phyloP scores from a whole-genome alignment of 495 filamentous ascomycete genomes.

The Penicillium simplicissimum region DNA sequence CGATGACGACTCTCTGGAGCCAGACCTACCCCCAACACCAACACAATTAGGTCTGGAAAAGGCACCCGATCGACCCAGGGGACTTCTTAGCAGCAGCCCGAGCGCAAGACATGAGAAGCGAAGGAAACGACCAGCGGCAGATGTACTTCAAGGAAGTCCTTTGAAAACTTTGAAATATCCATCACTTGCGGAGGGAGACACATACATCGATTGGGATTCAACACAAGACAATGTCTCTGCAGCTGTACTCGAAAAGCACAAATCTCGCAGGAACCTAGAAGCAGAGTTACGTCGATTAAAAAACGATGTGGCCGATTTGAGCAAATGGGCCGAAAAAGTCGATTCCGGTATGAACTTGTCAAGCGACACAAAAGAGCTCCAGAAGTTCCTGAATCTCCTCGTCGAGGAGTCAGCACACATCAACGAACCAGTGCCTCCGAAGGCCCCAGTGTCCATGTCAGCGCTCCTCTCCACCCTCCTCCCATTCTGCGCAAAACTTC shows the following conservation, averaged over 20 bases:
- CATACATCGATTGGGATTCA: conserved; percentile 6
- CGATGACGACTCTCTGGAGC: conserved; percentile 52
- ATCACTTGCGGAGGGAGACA: conserved; percentile 16
- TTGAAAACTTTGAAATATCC: conserved; percentile 34
- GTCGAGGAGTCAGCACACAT: conserved; percentile 27
- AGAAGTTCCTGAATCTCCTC: conserved; percentile 36
- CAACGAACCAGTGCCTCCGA: conserved; percentile 12
- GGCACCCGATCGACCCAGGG: conserved; percentile 38
- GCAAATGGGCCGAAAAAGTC: conserved; percentile 33
- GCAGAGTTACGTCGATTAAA: conserved; percentile 37
- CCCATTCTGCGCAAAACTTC: conserved; percentile 40
- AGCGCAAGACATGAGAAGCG: conserved; percentile 35
- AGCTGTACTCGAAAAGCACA: conserved; percentile 34
- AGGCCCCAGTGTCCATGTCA: conserved; percentile 32
- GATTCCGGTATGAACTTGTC: conserved; percentile 28
- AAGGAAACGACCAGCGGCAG: conserved; percentile 29
- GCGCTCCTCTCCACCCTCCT: conserved; percentile 43
- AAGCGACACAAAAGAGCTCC: conserved; percentile 16
- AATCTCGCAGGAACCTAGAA: conserved; percentile 31
- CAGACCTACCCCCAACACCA: conserved; percentile 71
- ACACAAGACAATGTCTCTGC: conserved; percentile 21
- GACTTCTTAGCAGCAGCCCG: conserved; percentile 47
- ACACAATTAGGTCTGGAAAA: conserved; percentile 57
- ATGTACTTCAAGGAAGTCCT: conserved; percentile 30
- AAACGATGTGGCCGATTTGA: conserved; percentile 40